Base-by-base conservation (phyloP, 805 yeast species). In the Cyberlindnera maclurae region DNA sequence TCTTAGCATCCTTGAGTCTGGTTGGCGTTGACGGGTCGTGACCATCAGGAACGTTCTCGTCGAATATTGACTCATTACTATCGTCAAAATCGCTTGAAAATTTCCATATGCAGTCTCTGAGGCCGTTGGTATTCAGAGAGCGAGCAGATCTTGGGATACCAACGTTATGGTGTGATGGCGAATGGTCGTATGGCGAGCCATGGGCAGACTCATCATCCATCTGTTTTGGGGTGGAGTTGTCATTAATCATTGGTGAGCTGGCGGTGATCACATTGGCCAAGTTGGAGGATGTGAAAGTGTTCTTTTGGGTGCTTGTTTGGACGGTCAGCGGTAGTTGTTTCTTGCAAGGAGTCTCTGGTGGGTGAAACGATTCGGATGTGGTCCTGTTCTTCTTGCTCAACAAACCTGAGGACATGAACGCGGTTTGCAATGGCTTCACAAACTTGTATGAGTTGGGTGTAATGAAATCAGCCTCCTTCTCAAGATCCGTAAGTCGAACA, bases 371-470 rank as follows among this genome's bases (percentile, higher is more conserved):
- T 33, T 47, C 56, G 40, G 37, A 59, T 54, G 58, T 50, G 56
- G 65, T 63, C 59, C 59, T 60, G 33, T 78, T 64, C 60, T 82
- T 66, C 57, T 79, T 79, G 29, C 82, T 75, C 42, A 79, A 59
- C 27, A 86, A 62, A 0, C 96, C 96, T 0, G 84, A 64, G 3
- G 89, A 73, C 56, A 76, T 70, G 59, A 86, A 86, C 12, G 93
- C 95, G 0, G 89, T 80, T 56, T 85, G 95, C 29, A 86, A 67
- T 3, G 96, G 96, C 54, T 82, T 83, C 16, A 83, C 93, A 34
- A 77, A 74, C 46, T 77, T 73, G 59, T 80, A 84, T 12, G 72
- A 65, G 29, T 70, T 75, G 2, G 82, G 79, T 0, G 80, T 71
- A 26, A 59, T 51, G 40, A 64, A 64, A n/a, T 56, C 57, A 3